Evolutionary conservation across 2,329 filamentous ascomycete genomes (phyloP).

Genomic region (Paraphaeosphaeria sporulosa): DNA sequence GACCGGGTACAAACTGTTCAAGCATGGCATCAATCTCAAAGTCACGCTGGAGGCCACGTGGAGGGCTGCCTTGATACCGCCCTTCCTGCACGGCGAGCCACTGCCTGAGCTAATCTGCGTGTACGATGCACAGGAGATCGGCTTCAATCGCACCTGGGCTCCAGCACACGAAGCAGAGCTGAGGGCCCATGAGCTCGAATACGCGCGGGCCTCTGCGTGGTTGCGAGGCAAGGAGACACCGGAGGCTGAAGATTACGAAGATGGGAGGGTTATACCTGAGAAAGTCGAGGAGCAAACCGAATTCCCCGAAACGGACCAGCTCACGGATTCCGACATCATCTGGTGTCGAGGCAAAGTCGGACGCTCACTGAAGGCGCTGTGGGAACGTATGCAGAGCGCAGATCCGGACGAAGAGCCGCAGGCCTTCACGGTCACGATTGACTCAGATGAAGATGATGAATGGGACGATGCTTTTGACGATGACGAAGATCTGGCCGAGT

Average conservation of each 20-base stretch:
- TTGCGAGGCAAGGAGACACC: neutral
- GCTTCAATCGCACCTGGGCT: slow-evolving; percentile 31
- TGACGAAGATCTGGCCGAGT: neutral
- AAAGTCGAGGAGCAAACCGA: neutral
- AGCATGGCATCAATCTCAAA: slow-evolving; percentile 37
- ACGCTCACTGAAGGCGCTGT: slow-evolving; percentile 19
- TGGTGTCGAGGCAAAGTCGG: slow-evolving; percentile 21
- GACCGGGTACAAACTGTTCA: slow-evolving; percentile 34
- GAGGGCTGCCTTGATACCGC: slow-evolving; percentile 35
- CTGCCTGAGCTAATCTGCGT: slow-evolving; percentile 31
- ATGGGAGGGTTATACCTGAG: neutral
- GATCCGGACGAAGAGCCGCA: neutral
- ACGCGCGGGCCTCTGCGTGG: neutral
- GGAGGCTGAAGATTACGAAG: neutral
- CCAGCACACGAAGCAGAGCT: neutral
- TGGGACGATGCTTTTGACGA: neutral
- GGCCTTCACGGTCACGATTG: neutral
- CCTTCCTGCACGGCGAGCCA: slow-evolving; percentile 41
- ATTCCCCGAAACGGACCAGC: slow-evolving; percentile 35
- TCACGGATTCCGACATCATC: slow-evolving; percentile 26
- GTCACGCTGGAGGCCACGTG: slow-evolving; percentile 36
- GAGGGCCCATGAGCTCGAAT: neutral
- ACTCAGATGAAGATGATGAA: neutral
- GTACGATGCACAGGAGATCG: slow-evolving; percentile 56
- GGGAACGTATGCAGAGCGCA: slow-evolving; percentile 7